Evolutionary conservation across 345 rosid genomes (phyloP), one percentile per base, ranked within the genome.

Genomic region (Brassica napus): DNA sequence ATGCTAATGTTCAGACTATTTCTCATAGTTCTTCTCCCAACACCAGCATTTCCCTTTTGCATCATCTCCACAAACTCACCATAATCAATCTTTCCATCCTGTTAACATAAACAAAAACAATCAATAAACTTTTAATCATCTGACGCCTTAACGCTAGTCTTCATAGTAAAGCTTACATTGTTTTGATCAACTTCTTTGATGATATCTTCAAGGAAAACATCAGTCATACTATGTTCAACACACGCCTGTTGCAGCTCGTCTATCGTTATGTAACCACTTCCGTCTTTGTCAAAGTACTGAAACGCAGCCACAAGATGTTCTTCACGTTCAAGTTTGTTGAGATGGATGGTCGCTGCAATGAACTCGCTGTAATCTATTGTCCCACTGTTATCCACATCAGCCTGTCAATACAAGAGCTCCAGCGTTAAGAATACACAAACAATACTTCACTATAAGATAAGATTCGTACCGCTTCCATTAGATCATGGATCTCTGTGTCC

Each of bases 181-280:
- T 96, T 91, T 85, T 96, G 97, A 79, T 96, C 99, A 21, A 92
- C 99, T 87, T 96, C 98, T 83, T 81, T 89, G 79, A 96, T 93
- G 74, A 96, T 86, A 68, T 96, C 99, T 77, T 96, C 99, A 10
- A 93, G 92, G 54, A 88, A 86, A 78, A 87, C 97, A 84, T 96
- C 98, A 0, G 90, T 83, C 99, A 96, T 89, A 77, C 94, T 87
- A 61, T 93, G 99, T 75, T 96, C 99, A 31, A 84, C 79, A 68
- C 99, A 93, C 6, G 97, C 98, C 85, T 93, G 97, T 83, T 93
- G 98, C 68, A 96, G 97, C 89, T 96, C 99, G 79, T 93, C 99
- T 2, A 92, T 89, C 10, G 99, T 95, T 68, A 95, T 95, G 76
- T 89, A 95, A 58, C 99, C 99, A 6, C 99, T 95, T 83, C 85